Evolutionary conservation across 2,329 filamentous ascomycete species (phyloP).

Genomic region (Cordyceps tenuipes): DNA sequence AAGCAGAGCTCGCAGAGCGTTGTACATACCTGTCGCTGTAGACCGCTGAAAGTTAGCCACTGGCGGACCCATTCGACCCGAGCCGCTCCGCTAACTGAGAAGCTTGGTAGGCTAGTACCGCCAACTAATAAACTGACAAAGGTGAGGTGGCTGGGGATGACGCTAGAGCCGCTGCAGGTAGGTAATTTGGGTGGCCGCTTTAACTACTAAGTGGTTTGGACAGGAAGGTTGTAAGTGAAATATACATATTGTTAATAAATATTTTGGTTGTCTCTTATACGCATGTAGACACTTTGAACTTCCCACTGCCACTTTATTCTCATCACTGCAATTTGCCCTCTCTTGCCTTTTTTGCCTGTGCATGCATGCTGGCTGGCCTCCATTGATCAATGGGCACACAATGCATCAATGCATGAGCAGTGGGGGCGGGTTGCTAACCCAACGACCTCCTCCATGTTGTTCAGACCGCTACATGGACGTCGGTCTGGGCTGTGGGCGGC

Average conservation of each 20-base stretch:
- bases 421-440: background rate
- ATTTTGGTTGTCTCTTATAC: no score
- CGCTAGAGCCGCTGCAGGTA: constrained; percentile 5
- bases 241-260: no score
- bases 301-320: background rate
- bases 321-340: background rate
- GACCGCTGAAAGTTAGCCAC: background rate
- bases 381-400: constrained; percentile 4
- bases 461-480: constrained; percentile 6
- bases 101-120: no score
- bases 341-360: background rate
- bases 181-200: constrained; percentile 10
- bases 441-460: background rate
- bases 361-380: background rate
- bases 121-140: background rate
- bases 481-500: no score
- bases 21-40: no score
- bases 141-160: constrained; percentile 12
- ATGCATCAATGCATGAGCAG: constrained; percentile 3
- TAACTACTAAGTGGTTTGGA: background rate
- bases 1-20: background rate
- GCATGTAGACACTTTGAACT: no score
- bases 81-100: constrained; percentile 7
- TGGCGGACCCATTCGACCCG: constrained; percentile 11
- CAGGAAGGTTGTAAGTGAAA: no score